Evolutionary conservation across 768 basidiomycete genomes (phyloP).

Genomic region (Boletus patriciae): DNA sequence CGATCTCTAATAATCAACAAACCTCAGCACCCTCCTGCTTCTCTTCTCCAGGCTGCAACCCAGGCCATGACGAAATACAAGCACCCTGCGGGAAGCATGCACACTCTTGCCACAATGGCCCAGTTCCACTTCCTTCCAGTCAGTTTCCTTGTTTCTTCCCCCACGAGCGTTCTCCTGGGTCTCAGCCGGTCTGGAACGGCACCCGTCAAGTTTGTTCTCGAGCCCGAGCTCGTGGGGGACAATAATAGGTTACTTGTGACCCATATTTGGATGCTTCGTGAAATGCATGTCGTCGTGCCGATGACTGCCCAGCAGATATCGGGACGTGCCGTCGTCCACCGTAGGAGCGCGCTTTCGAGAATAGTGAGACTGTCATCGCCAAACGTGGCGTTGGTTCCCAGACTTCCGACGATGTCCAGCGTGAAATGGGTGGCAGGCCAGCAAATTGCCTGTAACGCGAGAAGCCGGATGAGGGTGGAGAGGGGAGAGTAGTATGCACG

Average conservation of each 20-base stretch:
- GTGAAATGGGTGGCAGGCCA: constrained; percentile 93
- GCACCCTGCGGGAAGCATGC: constrained; percentile 69
- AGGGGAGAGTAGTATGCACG: constrained; percentile 85
- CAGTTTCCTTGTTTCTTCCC: constrained; percentile 21
- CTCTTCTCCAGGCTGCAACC: constrained; percentile 47
- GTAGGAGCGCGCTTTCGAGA: constrained; percentile 30
- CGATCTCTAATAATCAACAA: background rate
- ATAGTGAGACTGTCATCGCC: constrained; percentile 7
- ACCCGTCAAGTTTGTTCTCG: constrained; percentile 6
- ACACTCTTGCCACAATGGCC: constrained; percentile 65
- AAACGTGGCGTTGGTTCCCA: constrained; percentile 21
- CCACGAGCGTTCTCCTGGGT: constrained; percentile 14
- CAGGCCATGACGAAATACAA: constrained; percentile 83
- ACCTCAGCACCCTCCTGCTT: constrained; percentile 30
- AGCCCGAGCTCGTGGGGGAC: constrained; percentile 1
- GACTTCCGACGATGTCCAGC: constrained; percentile 62
- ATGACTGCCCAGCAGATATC: constrained; percentile 90
- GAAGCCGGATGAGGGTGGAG: constrained; percentile 85
- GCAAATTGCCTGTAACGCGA: constrained; percentile 93
- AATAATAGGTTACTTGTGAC: constrained; percentile 82
- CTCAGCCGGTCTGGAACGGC: constrained; percentile 23
- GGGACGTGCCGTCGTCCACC: constrained; percentile 60
- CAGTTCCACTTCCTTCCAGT: constrained; percentile 79
- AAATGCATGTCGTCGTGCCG: constrained; percentile 83
- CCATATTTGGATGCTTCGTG: constrained; percentile 88